Percentiles rank a stretch among this genome's conserved stretches.
Conservation (phyloP, 2,329 filamentous ascomycete species). For the Ophiocordyceps camponoti-leonardi region DNA sequence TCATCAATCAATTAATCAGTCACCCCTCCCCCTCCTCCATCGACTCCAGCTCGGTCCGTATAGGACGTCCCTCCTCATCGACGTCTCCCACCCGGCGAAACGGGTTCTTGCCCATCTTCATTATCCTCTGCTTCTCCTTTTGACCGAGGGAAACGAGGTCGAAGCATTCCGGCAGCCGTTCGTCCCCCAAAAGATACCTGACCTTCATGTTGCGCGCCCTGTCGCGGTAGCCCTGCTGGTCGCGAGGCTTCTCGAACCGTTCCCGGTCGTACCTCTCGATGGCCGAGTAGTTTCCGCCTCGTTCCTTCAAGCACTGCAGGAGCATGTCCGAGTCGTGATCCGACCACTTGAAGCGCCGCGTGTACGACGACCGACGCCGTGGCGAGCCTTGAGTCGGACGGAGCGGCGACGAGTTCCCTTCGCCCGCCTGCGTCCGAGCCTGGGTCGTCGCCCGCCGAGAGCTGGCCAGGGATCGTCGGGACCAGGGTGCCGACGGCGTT, state of each 20-base stretch:
- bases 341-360: conserved; percentile 22
- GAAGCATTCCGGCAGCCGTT: conserved; percentile 26
- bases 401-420: no score
- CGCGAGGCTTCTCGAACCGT: conserved; percentile 24
- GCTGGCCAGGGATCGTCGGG: no score
- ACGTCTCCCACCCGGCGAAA: conserved; percentile 28
- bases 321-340: conserved; percentile 22
- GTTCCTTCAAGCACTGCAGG: conserved; percentile 18
- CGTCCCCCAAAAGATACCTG: conserved; percentile 27
- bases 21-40: no score
- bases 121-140: conserved; percentile 29
- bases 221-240: conserved; percentile 39
- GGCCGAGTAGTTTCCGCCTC: conserved; percentile 11
- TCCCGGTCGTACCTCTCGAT: conserved; percentile 14
- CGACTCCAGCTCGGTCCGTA: conserved; percentile 16
- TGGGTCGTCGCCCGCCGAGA: no score
- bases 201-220: conserved; percentile 41
- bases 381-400: no score
- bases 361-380: neutral
- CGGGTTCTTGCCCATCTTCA: conserved; percentile 28
- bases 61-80: conserved; percentile 18
- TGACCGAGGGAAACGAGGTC: conserved; percentile 29
- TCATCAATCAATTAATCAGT: no score
- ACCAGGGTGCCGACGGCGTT: no score
- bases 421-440: no score